Evolutionary conservation across 257 asterid genomes (phyloP).

Genomic region (Scutellaria baicalensis): DNA sequence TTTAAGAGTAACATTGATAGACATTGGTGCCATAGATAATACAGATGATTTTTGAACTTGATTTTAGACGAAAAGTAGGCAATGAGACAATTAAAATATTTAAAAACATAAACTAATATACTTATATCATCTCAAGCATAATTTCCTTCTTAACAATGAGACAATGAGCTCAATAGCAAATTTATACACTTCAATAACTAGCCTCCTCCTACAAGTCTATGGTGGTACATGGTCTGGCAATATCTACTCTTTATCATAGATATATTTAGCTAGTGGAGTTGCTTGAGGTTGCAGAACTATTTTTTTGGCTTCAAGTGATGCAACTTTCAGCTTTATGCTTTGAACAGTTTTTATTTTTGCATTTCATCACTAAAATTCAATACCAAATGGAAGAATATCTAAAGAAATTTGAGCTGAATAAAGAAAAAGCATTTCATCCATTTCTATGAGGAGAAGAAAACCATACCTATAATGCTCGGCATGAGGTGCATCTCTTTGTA

Average conservation of each 20-base stretch:
- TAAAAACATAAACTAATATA: background rate
- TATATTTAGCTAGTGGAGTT: background rate
- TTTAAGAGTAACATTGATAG: background rate
- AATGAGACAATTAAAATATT: background rate
- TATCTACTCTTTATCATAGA: background rate
- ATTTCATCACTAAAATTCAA: background rate
- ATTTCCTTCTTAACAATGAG: background rate
- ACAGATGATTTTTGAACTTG: background rate
- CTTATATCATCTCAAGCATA: background rate
- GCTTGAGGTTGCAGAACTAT: background rate
- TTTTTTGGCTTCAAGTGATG: background rate
- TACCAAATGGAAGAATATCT: background rate
- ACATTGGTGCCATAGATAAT: background rate
- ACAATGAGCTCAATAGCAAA: background rate
- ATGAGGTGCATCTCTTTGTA: constrained; percentile 68
- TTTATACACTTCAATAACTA: background rate
- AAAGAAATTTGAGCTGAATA: background rate
- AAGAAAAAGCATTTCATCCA: background rate
- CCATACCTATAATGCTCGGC: constrained; percentile 54
- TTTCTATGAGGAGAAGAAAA: background rate
- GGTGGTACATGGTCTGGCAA: background rate
- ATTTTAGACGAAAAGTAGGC: background rate
- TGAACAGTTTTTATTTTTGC: background rate
- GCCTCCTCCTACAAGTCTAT: background rate
- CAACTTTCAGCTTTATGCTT: background rate